Base-by-base conservation (phyloP, 495 filamentous ascomycete genomes). In the Peziza echinospora region DNA sequence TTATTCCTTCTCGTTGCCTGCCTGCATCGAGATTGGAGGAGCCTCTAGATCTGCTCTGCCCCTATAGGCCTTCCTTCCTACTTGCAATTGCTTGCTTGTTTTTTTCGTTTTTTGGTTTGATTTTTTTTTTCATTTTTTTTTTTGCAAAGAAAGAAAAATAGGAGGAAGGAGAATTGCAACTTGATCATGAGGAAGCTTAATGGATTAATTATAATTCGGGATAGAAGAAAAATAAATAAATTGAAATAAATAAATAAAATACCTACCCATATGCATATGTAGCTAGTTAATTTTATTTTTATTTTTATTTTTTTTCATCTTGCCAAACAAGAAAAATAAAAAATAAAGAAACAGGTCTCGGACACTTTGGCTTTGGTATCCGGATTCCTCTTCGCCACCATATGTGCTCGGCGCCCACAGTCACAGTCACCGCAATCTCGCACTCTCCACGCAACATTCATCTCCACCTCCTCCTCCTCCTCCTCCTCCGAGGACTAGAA, bases 271-370 rank as follows among this genome's bases (percentile, higher is more conserved):
- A n/a, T n/a, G n/a, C n/a, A n/a, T n/a, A n/a, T n/a, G n/a, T n/a
- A n/a, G n/a, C n/a, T n/a, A 34, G 26, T 34, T 34, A 34, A 8
- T 34, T 8, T 8, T 34, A 34, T 8, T 34, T 8, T 34, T 8
- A 34, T 34, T 34, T 34, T 8, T 8, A 8, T 34, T 34, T n/a
- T 34, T 8, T 21, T 87, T 86, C 65, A 77, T 76, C 21, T 87
- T 93, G 49, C 85, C 86, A 16, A 77, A 82, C 16, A 69, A 66
- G 5, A 71, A 92, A 39, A 62, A 74, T 77, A n/a, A 66, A 66
- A 39, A 77, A 78, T 0, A 77, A 78, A 0, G 80, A 81, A n/a
- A 83, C 82, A 64, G 83, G 82, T 60, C 77, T 89, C 17, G 83
- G 71, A 30, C 75, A 85, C 44, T 76, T 91, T 6, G 71, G 70